Percentiles rank a stretch among this genome's conserved stretches.
Evolutionary conservation across 2,329 filamentous ascomycete genomes (phyloP).

Genomic region (Ceratocystis colombiana): DNA sequence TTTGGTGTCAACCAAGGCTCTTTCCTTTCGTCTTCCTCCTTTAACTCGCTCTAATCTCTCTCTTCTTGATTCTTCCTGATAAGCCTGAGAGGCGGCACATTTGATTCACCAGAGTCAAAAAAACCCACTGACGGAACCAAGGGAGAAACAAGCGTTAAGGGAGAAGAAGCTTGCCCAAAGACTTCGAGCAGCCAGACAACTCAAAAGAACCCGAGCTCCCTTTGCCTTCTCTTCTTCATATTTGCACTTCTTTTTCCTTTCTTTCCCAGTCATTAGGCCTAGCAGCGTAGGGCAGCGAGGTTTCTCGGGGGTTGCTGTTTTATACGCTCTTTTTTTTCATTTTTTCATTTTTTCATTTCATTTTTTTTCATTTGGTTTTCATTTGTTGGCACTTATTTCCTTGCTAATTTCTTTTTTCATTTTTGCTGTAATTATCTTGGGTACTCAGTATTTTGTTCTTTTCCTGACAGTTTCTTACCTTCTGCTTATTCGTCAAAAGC

Average conservation of each 20-base stretch:
- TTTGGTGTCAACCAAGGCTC: not conserved
- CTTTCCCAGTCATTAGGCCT: conserved; percentile 1
- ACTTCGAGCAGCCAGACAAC: conserved; percentile 4
- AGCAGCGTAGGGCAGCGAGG: conserved; percentile 3
- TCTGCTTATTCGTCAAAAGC: conserved; percentile 4
- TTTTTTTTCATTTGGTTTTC: not conserved
- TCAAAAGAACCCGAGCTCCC: conserved; percentile 20
- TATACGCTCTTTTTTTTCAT: conserved; percentile 7
- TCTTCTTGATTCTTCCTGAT: conserved; percentile 4
- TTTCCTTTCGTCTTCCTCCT: not conserved
- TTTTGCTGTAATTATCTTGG: not conserved
- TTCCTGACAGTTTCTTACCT: conserved; percentile 1
- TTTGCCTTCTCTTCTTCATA: conserved; percentile 13
- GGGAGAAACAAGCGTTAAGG: conserved; percentile 16
- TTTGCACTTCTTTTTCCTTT: conserved; percentile 15
- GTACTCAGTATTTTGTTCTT: conserved; percentile 2
- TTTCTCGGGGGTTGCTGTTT: conserved; percentile 10
- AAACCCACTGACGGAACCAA: conserved; percentile 10
- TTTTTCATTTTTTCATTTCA: not conserved
- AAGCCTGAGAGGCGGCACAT: conserved; percentile 17
- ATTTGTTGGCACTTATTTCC: conserved; percentile 24
- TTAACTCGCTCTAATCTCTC: not conserved
- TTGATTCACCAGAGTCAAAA: conserved; percentile 13
- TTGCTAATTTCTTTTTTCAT: conserved; percentile 9
- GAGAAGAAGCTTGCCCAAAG: not conserved